phyloP scores from a whole-genome alignment of 805 yeast species.

The Kockiozyma suomiensis region DNA sequence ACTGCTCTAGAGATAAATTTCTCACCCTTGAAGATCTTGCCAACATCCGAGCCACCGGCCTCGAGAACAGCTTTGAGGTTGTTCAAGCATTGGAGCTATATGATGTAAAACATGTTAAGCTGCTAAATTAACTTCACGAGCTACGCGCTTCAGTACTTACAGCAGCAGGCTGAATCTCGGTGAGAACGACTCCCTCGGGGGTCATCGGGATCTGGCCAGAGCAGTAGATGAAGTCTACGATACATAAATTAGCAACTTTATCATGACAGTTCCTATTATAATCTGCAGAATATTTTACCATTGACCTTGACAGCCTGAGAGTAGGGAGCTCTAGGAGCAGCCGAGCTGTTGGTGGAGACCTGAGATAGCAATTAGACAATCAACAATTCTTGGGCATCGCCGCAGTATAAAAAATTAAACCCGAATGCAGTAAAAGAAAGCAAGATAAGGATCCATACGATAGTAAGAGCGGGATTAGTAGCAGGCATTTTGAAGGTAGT shows the following conservation, averaged over 20 bases:
- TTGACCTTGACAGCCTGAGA: conserved; percentile 94
- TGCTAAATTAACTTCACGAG: neutral
- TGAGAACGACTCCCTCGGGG: conserved; percentile 70
- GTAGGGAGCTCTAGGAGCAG: conserved; percentile 96
- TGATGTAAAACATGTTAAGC: neutral
- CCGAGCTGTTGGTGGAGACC: conserved; percentile 73
- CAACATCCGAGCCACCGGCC: conserved; percentile 81
- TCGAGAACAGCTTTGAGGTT: conserved; percentile 63
- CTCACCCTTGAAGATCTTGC: conserved; percentile 75
- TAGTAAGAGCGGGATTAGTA: conserved; percentile 22
- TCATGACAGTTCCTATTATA: neutral
- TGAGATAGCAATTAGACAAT: neutral
- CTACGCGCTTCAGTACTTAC: conserved; percentile 14
- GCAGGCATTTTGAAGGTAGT: conserved; percentile 10
- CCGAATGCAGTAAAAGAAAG: too few species aligned
- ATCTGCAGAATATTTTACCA: conserved; percentile 40
- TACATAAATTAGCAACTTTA: neutral
- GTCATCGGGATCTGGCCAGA: conserved; percentile 96
- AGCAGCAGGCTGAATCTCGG: conserved; percentile 58
- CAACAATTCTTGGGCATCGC: neutral
- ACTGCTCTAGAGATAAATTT: conserved; percentile 18
- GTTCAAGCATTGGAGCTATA: conserved; percentile 45
- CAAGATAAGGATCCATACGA: too few species aligned
- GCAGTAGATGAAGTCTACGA: conserved; percentile 76
- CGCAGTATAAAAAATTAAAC: too few species aligned